These are phyloP conservation scores for Paraleonurus japonicus DNA, from an alignment of 257 asterid genomes.

Conservation along the genomic window DNA sequence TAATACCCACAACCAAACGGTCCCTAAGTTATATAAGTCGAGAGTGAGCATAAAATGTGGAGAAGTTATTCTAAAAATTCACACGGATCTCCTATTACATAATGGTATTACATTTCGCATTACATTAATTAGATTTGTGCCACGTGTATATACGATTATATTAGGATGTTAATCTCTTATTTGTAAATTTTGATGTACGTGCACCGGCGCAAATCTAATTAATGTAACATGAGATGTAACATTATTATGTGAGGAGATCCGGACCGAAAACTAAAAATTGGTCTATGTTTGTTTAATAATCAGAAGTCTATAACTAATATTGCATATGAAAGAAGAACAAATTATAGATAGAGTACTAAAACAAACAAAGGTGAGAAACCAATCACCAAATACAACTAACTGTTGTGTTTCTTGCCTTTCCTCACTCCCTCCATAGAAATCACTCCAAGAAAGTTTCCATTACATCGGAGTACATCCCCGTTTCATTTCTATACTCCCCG, in stretches of 20 bases:
- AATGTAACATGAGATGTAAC: no score
- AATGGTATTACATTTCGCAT: no score
- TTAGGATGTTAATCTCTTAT: no score
- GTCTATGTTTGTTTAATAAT: not conserved
- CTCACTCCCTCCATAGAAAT: conserved; percentile 18
- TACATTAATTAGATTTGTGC: no score
- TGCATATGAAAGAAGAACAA: conserved; percentile 33
- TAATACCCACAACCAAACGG: no score
- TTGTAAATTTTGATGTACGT: no score
- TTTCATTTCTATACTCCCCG: conserved; percentile 69
- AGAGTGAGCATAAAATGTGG: conserved; percentile 1
- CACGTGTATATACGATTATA: no score
- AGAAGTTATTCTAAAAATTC: conserved; percentile 2
- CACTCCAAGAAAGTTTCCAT: conserved; percentile 93
- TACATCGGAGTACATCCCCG: conserved; percentile 77
- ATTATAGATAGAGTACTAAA: conserved; percentile 24
- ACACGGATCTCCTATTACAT: no score
- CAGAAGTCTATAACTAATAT: conserved; percentile 18
- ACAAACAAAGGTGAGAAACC: conserved; percentile 28
- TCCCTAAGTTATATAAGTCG: no score
- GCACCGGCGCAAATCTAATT: no score
- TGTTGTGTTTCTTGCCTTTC: conserved; percentile 24
- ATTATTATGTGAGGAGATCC: no score
- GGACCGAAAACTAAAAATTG: not conserved
- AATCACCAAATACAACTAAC: conserved; percentile 23